Conservation (phyloP, 1,139 yeast genomes). For the Blastobotrys petasosporus region DNA sequence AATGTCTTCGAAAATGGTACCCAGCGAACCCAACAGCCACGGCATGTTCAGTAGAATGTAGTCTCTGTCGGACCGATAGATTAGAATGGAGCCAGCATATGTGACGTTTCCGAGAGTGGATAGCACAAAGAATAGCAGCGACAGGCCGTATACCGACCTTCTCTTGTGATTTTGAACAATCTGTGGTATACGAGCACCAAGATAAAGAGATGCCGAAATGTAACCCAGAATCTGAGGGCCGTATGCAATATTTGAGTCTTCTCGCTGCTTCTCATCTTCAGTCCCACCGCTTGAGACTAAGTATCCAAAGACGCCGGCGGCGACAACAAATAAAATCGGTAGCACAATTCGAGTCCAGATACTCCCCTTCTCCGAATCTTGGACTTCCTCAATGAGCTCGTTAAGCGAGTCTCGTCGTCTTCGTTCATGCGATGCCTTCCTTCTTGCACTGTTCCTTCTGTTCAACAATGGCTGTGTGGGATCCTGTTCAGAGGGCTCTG, state of each 20-base stretch:
- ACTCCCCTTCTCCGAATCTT: constrained; percentile 15
- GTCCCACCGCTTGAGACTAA: constrained; percentile 38
- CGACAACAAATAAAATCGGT: constrained; percentile 59
- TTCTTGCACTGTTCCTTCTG: constrained; percentile 24
- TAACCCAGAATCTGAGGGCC: constrained; percentile 73
- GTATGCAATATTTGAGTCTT: constrained; percentile 29
- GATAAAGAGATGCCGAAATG: constrained; percentile 59
- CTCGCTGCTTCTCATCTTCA: constrained; percentile 19
- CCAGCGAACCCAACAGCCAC: constrained; percentile 71
- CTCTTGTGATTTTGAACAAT: constrained; percentile 63
- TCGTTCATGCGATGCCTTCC: constrained; percentile 16
- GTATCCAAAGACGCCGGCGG: constrained; percentile 62
- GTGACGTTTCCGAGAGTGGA: constrained; percentile 73
- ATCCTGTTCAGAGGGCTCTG: constrained; percentile 13
- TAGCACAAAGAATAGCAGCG: constrained; percentile 66
- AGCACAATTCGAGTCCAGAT: constrained; percentile 45
- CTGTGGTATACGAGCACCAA: constrained; percentile 78
- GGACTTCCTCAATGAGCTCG: constrained; percentile 18
- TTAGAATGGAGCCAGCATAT: constrained; percentile 67
- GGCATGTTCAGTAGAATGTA: constrained; percentile 60
- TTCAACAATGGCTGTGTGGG: constrained; percentile 24
- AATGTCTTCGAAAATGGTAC: constrained; percentile 64
- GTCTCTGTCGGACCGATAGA: constrained; percentile 54
- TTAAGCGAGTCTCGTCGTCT: constrained; percentile 26
- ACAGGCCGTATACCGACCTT: constrained; percentile 68